phyloP scores from a whole-genome alignment of 2,329 filamentous ascomycete genomes.

The Colletotrichum sp. region DNA sequence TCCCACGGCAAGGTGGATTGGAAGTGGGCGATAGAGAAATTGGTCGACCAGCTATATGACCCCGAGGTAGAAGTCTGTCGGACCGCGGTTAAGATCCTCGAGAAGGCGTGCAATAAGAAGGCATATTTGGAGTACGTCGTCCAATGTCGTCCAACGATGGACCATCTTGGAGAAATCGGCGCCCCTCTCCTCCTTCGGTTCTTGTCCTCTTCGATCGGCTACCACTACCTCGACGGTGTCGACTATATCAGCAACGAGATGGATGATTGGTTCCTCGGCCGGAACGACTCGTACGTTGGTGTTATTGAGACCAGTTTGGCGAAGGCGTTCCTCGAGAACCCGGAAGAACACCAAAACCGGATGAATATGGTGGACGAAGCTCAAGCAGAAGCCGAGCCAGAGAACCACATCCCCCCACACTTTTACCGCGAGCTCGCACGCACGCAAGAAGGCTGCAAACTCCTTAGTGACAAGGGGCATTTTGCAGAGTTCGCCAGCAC shows the following conservation, averaged over 20 bases:
- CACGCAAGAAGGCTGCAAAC: slow-evolving; percentile 88
- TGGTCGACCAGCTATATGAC: slow-evolving; percentile 99
- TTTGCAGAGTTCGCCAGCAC: slow-evolving; percentile 92
- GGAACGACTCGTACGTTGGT: slow-evolving; percentile 94
- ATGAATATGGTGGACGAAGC: slow-evolving; percentile 65
- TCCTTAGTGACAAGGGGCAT: slow-evolving; percentile 91
- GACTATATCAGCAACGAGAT: slow-evolving; percentile 99
- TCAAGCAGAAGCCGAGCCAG: slow-evolving; percentile 63
- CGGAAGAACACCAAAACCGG: slow-evolving; percentile 62
- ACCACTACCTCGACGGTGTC: slow-evolving; percentile 94
- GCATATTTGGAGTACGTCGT: slow-evolving; percentile 94
- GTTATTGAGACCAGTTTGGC: slow-evolving; percentile 96
- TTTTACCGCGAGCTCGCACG: slow-evolving; percentile 96
- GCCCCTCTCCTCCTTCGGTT: slow-evolving; percentile 92
- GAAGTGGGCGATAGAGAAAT: slow-evolving; percentile 93
- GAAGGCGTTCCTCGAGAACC: slow-evolving; percentile 76
- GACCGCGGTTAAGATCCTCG: slow-evolving; percentile 93
- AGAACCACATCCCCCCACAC: slow-evolving; percentile 84
- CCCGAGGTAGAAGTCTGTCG: slow-evolving; percentile 97
- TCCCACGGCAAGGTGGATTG: slow-evolving; percentile 59
- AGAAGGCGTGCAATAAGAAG: slow-evolving; percentile 95
- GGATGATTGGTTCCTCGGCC: slow-evolving; percentile 98
- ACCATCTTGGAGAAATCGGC: slow-evolving; percentile 95
- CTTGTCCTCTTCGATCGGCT: slow-evolving; percentile 93
- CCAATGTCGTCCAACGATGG: slow-evolving; percentile 90